Percentiles rank a stretch among this genome's conserved stretches.
These are phyloP conservation scores for Mycena epipterygia DNA, from an alignment of 768 basidiomycete species.

Conservation along the genomic window DNA sequence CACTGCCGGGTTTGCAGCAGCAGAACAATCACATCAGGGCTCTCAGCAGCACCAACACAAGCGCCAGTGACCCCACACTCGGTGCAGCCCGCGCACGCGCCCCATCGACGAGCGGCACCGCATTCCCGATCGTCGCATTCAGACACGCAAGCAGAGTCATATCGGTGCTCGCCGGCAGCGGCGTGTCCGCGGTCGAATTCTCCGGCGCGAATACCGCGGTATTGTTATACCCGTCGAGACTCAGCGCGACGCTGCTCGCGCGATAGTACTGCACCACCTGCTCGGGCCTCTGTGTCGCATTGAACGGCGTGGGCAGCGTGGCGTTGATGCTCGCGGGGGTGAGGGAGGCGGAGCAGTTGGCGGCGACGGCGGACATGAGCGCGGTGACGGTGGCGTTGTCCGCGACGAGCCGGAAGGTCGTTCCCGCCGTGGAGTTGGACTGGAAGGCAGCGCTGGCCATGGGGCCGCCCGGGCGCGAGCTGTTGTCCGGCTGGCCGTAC, in stretches of 20 bases:
- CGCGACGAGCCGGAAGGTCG: constrained; percentile 58
- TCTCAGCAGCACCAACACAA: no score
- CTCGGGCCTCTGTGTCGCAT: constrained; percentile 54
- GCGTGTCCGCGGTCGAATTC: constrained; percentile 46
- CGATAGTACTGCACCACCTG: constrained; percentile 73
- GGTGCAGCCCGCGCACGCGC: no score
- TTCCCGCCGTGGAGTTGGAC: constrained; percentile 49
- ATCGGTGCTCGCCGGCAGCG: constrained; percentile 59
- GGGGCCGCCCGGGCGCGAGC: constrained; percentile 62
- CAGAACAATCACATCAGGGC: no score
- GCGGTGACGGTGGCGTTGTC: constrained; percentile 61
- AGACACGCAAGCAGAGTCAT: constrained; percentile 59
- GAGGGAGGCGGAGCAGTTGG: constrained; percentile 57
- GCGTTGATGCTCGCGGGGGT: constrained; percentile 42
- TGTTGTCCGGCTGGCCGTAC: constrained; percentile 62
- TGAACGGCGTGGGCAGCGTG: constrained; percentile 44
- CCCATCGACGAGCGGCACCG: constrained; percentile 25
- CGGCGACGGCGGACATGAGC: constrained; percentile 52
- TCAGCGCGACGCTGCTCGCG: constrained; percentile 66
- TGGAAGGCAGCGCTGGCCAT: constrained; percentile 54
- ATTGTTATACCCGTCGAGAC: constrained; percentile 73
- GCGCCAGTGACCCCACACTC: no score
- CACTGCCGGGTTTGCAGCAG: no score
- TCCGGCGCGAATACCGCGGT: constrained; percentile 57
- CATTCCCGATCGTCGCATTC: constrained; percentile 64